Evolutionary conservation across 1,139 yeast genomes (phyloP).

Genomic region (Geotrichum citri-aurantii): DNA sequence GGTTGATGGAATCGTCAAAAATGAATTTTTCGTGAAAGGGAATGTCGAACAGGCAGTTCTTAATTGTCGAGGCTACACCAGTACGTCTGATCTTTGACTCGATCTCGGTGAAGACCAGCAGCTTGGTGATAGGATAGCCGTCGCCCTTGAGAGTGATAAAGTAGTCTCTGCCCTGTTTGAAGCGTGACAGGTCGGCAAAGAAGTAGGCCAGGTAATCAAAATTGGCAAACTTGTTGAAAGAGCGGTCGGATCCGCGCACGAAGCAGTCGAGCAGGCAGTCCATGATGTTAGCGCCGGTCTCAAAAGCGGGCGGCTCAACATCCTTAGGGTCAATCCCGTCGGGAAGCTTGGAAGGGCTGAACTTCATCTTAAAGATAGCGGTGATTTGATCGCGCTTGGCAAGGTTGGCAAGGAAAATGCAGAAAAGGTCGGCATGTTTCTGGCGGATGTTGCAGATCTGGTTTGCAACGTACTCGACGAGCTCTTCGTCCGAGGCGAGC

Average conservation of each 20-base stretch:
- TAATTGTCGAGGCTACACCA: slow-evolving; percentile 90
- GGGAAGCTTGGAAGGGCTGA: slow-evolving; percentile 17
- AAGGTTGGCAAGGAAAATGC: slow-evolving; percentile 77
- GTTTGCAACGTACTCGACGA: slow-evolving; percentile 50
- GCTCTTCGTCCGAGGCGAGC: slow-evolving; percentile 59
- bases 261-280: slow-evolving; percentile 87
- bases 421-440: slow-evolving; percentile 71
- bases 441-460: slow-evolving; percentile 54
- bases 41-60: slow-evolving; percentile 80
- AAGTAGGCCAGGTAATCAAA: slow-evolving; percentile 82
- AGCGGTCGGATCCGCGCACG: slow-evolving; percentile 74
- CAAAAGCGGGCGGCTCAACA: slow-evolving; percentile 8
- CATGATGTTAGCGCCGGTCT: slow-evolving; percentile 47
- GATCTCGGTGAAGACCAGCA: slow-evolving; percentile 78
- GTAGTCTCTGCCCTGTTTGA: slow-evolving; percentile 61
- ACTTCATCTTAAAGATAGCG: slow-evolving; percentile 47
- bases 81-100: slow-evolving; percentile 77
- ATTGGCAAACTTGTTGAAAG: slow-evolving; percentile 63
- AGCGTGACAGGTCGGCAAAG: slow-evolving; percentile 84
- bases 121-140: slow-evolving; percentile 74
- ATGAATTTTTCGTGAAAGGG: slow-evolving; percentile 58
- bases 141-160: slow-evolving; percentile 66
- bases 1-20: slow-evolving; percentile 57
- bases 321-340: slow-evolving; percentile 2
- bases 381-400: slow-evolving; percentile 70